Conservation (phyloP, 2,329 filamentous ascomycete species). For the Cercospora sojina region DNA sequence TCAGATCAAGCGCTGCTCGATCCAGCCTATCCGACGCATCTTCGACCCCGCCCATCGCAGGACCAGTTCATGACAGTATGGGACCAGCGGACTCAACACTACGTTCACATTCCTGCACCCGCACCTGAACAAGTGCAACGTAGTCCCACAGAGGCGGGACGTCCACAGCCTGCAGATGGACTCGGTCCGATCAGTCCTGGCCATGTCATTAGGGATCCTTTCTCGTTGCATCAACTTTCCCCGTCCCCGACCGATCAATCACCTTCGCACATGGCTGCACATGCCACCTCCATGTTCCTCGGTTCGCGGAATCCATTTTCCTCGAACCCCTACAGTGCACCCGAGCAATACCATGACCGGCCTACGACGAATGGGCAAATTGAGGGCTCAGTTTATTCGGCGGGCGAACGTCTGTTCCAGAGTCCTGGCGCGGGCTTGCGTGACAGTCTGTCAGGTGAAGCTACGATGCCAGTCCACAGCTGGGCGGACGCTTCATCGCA, state of each 20-base stretch:
- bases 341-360: not conserved
- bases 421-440: not conserved
- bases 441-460: not conserved
- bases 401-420: not conserved
- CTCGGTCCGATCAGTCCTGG: conserved; percentile 13
- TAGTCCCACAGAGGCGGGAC: not conserved
- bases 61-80: conserved; percentile 18
- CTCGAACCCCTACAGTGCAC: too few relatives aligned
- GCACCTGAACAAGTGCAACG: conserved; percentile 13
- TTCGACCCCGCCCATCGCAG: conserved; percentile 18
- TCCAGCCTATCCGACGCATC: conserved; percentile 14
- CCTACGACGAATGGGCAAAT: not conserved
- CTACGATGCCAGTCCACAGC: not conserved
- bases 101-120: conserved; percentile 15
- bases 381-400: not conserved
- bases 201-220: conserved; percentile 14
- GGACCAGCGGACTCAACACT: conserved; percentile 19
- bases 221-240: conserved; percentile 3
- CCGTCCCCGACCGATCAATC: not conserved
- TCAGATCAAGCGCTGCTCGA: conserved; percentile 10
- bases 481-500: not conserved
- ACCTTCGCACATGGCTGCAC: not conserved
- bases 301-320: not conserved
- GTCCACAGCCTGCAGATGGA: not conserved
- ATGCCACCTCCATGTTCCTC: not conserved